Percentiles rank a stretch among this genome's conserved stretches.
Evolutionary conservation across 495 filamentous ascomycete species (phyloP).

Genomic region (Elasticomyces elasticus): DNA sequence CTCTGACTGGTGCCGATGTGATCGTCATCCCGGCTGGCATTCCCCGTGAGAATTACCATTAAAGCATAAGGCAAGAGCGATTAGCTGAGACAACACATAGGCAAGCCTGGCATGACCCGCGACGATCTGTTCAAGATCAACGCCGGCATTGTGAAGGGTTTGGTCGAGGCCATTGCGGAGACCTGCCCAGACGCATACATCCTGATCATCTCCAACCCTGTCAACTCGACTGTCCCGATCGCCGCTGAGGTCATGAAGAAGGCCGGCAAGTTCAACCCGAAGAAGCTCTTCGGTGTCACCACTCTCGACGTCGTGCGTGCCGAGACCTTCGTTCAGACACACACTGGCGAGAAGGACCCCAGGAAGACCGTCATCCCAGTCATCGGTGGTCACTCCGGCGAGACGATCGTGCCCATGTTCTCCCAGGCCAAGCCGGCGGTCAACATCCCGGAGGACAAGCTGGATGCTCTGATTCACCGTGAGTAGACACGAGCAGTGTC

Average conservation of each 20-base stretch:
- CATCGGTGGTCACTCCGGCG: constrained; percentile 92
- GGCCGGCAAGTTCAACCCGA: constrained; percentile 82
- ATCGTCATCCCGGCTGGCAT: constrained; percentile 96
- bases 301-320: constrained; percentile 96
- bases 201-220: constrained; percentile 96
- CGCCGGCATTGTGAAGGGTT: constrained; percentile 30
- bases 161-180: constrained; percentile 77
- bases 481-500: constrained; percentile 21
- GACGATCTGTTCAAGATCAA: constrained; percentile 82
- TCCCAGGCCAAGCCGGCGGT: constrained; percentile 74
- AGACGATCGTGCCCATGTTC: constrained; percentile 96
- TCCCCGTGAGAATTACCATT: constrained; percentile 56
- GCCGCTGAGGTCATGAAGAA: constrained; percentile 91
- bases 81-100: constrained; percentile 35
- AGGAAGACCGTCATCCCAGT: constrained; percentile 77
- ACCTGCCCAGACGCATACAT: constrained; percentile 81
- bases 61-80: neutral
- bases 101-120: constrained; percentile 98
- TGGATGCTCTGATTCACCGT: constrained; percentile 80
- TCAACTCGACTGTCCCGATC: constrained; percentile 98
- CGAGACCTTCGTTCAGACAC: constrained; percentile 87
- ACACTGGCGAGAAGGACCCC: constrained; percentile 71
- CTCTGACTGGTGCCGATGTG: constrained; percentile 84
- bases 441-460: constrained; percentile 74
- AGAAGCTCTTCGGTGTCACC: constrained; percentile 94